These are phyloP conservation scores for Torulaspora franciscae DNA, from an alignment of 805 yeast species.

Conservation along the genomic window DNA sequence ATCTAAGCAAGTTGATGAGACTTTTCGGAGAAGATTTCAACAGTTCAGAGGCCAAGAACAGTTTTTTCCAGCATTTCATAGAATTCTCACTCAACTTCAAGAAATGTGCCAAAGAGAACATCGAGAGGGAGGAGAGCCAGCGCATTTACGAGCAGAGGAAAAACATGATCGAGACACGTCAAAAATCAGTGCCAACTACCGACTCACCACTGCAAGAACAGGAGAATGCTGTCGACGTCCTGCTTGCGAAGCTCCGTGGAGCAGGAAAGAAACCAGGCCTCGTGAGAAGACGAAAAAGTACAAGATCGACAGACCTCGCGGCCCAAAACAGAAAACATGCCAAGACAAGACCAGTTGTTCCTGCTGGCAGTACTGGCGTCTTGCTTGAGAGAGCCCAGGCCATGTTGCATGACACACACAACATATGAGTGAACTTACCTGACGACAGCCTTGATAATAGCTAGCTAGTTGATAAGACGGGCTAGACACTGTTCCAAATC, in stretches of 20 bases:
- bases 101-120: constrained; percentile 59
- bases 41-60: constrained; percentile 49
- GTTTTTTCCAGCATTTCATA: constrained; percentile 58
- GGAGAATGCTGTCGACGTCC: constrained; percentile 26
- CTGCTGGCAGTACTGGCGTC: constrained; percentile 8
- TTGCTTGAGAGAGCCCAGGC: constrained; percentile 30
- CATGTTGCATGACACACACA: constrained; percentile 28
- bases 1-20: constrained; percentile 55
- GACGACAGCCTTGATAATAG: not conserved
- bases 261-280: constrained; percentile 19
- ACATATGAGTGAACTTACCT: constrained; percentile 14
- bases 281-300: constrained; percentile 21
- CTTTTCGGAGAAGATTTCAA: constrained; percentile 67
- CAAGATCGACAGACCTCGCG: constrained; percentile 10
- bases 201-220: constrained; percentile 9
- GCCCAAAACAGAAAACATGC: not conserved
- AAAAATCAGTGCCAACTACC: constrained; percentile 1
- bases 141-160: constrained; percentile 61
- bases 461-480: not conserved
- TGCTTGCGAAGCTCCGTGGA: constrained; percentile 27
- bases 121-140: constrained; percentile 63
- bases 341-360: not conserved
- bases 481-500: not conserved
- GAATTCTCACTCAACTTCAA: constrained; percentile 58
- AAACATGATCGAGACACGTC: constrained; percentile 38